phyloP scores from a whole-genome alignment of 148 eudicot species.

The Nepenthes mirabilis region DNA sequence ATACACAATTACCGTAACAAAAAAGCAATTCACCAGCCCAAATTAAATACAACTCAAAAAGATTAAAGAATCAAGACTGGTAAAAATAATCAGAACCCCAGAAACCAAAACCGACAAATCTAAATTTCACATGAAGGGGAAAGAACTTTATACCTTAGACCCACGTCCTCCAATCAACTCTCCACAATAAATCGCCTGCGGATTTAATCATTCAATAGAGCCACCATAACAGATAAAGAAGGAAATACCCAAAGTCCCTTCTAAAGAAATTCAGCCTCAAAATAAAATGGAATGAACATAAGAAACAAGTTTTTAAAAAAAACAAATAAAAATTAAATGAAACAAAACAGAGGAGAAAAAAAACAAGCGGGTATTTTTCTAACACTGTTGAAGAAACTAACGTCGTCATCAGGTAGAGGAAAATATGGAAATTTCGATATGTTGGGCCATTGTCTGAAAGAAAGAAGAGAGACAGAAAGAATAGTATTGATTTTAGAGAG shows the following conservation, averaged over 20 bases:
- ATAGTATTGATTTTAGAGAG: neutral
- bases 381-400: conserved; percentile 36
- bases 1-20: conserved; percentile 4
- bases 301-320: neutral
- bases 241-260: conserved; percentile 20
- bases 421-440: conserved; percentile 54
- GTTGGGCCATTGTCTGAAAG: conserved; percentile 48
- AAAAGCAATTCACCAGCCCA: conserved; percentile 9
- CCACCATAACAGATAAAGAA: conserved; percentile 8
- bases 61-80: conserved; percentile 8
- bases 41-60: conserved; percentile 8
- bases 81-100: conserved; percentile 13
- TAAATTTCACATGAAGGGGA: conserved; percentile 7
- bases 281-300: conserved; percentile 1
- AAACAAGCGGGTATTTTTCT: conserved; percentile 17
- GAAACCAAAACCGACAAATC: conserved; percentile 19
- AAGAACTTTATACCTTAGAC: conserved; percentile 50
- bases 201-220: conserved; percentile 28
- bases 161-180: conserved; percentile 50
- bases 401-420: conserved; percentile 25
- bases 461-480: conserved; percentile 2
- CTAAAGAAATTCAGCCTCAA: conserved; percentile 18
- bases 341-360: conserved; percentile 6
- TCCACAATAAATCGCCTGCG: conserved; percentile 14
- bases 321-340: conserved; percentile 7